phyloP scores from a whole-genome alignment of 768 basidiomycete species.

The Erythrobasidium yunnanense region DNA sequence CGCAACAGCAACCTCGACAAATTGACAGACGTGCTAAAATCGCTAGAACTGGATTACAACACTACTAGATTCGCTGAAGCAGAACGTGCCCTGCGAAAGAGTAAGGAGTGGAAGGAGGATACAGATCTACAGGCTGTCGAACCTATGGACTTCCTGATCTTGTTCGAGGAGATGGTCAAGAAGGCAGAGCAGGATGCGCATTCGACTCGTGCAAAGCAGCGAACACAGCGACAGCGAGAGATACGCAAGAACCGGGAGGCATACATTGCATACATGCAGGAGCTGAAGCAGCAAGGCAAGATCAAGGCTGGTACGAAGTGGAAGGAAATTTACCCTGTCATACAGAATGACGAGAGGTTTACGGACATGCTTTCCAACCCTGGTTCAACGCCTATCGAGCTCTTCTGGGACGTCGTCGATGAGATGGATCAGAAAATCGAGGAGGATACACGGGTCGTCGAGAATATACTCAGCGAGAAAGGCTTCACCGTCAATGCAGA shows the following conservation, averaged over 20 bases:
- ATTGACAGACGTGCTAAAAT: slow-evolving; percentile 72
- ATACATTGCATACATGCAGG: slow-evolving; percentile 70
- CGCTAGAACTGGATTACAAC: slow-evolving; percentile 79
- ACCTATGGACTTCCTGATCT: slow-evolving; percentile 77
- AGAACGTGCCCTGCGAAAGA: slow-evolving; percentile 61
- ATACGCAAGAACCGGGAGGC: slow-evolving; percentile 84
- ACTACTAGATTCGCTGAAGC: slow-evolving; percentile 77
- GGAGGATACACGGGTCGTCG: slow-evolving; percentile 59
- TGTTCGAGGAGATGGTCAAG: slow-evolving; percentile 87
- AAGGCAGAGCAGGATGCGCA: slow-evolving; percentile 84
- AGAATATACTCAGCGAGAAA: slow-evolving; percentile 37
- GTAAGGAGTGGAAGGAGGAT: slow-evolving; percentile 68
- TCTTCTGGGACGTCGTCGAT: slow-evolving; percentile 92
- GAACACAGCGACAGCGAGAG: slow-evolving; percentile 70
- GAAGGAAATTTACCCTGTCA: slow-evolving; percentile 72
- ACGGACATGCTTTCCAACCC: slow-evolving; percentile 76
- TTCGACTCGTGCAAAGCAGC: slow-evolving; percentile 64
- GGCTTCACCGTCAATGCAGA: slow-evolving; percentile 50
- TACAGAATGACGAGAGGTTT: slow-evolving; percentile 73
- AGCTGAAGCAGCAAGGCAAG: slow-evolving; percentile 55
- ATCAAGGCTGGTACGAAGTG: slow-evolving; percentile 78
- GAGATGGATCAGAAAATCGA: slow-evolving; percentile 74
- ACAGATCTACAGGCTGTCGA: slow-evolving; percentile 69
- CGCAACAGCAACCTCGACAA: slow-evolving; percentile 60
- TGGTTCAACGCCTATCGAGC: slow-evolving; percentile 86